Evolutionary conservation across 1,139 yeast species (phyloP), one percentile per base, ranked within the genome.

Genomic region (Candida dubliniensis): DNA sequence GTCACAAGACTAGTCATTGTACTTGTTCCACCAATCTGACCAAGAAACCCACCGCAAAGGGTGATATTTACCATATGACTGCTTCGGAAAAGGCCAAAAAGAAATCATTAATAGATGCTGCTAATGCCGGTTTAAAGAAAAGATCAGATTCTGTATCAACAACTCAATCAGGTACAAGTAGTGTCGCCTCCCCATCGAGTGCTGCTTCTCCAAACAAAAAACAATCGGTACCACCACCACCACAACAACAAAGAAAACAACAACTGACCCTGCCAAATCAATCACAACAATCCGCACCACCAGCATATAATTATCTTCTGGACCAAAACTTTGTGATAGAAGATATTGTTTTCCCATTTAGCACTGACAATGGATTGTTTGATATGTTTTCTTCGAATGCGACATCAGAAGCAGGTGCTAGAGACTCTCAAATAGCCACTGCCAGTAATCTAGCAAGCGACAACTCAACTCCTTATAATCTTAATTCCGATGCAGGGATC

Each of bases 1-100:
- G 84, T 55, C 77, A 76, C 57, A 71, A 72, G 39, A 75, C 73
- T 43, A 72, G 79, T 35, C 74, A 74, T 45, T 85, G 91, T 57
- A 76, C 84, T 3, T 85, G 91, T 58, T 72, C 77, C 40, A 59
- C 66, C 41, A 72, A 67, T 9, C 46, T 12, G 24, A 42, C 50
- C n/a, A 41, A 47, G 36, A 56, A 49, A 42, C 50, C 53, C 39
- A 45, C 38, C 4, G 46, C 38, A 29, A 59, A 45, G 31, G 47
- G 45, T 15, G 47, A 44, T 32, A 42, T 47, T 11, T 54, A 47
- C 37, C 55, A 48, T 36, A 42, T 49, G 48, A 42, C 50, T 8
- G 56, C 54, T 10, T 48, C 61, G 34, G 71, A 66, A 37, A 59
- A 58, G 47, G 57, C 61, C 7, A 67, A 66, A 54, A 62, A 63